Percentiles rank a stretch among this genome's conserved stretches.
Conservation (phyloP, 306 rosid species). For the Pachyrhizus erosus region DNA sequence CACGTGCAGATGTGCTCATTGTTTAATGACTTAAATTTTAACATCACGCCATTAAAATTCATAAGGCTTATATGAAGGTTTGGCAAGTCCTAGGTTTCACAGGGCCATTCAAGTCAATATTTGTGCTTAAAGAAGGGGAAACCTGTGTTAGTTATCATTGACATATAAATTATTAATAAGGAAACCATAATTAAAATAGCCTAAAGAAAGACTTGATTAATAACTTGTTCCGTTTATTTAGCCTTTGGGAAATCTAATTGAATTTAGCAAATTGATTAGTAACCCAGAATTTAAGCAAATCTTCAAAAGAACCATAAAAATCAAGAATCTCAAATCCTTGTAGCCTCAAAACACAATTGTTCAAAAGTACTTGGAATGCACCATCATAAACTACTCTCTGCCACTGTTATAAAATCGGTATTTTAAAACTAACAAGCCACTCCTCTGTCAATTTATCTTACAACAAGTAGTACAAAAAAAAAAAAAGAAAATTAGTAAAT, state of each 20-base stretch:
- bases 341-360: not conserved
- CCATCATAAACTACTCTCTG: not conserved
- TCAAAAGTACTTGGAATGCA: not conserved
- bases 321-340: not conserved
- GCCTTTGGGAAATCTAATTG: not conserved
- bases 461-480: not conserved
- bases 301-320: not conserved
- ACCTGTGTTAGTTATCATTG: too few species aligned
- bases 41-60: too few species aligned
- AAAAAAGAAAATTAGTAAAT: not conserved
- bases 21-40: too few species aligned
- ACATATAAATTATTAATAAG: too few species aligned
- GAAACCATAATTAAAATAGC: too few species aligned
- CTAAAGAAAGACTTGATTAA: too few species aligned
- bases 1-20: too few species aligned
- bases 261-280: not conserved
- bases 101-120: too few species aligned
- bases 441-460: not conserved
- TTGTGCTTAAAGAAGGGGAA: too few species aligned
- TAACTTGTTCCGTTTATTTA: not conserved
- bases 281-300: not conserved
- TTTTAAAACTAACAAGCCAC: not conserved
- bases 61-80: too few species aligned
- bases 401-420: not conserved
- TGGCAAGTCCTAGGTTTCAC: too few species aligned